Conservation (phyloP, 2,329 filamentous ascomycete genomes). For the Penicillium digitatum region DNA sequence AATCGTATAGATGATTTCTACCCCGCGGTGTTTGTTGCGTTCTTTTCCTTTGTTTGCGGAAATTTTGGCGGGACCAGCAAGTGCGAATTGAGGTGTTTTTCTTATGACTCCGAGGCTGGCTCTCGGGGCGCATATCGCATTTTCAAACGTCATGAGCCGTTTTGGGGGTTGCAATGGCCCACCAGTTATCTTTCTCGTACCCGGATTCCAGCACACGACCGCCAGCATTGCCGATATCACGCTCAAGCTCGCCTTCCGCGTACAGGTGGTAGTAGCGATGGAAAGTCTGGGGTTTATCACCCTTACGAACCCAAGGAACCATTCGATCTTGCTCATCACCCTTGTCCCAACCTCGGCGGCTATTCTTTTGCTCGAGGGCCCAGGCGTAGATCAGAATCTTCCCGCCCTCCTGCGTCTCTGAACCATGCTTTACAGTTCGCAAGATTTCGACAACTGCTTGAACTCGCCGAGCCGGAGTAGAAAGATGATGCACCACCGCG, state of each 20-base stretch:
- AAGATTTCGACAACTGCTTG: conserved; percentile 70
- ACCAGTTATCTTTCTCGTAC: conserved; percentile 99
- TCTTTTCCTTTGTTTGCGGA: conserved; percentile 12
- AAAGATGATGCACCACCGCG: conserved; percentile 90
- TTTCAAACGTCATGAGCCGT: conserved; percentile 15
- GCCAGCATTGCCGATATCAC: conserved; percentile 69
- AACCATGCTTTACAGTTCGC: conserved; percentile 52
- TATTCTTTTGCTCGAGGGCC: conserved; percentile 87
- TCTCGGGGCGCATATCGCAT: conserved; percentile 21
- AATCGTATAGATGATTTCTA: conserved; percentile 29
- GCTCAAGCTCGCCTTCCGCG: conserved; percentile 77
- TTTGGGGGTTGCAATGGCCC: conserved; percentile 62
- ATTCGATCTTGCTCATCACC: conserved; percentile 83
- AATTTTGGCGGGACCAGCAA: conserved; percentile 5
- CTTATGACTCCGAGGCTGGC: conserved; percentile 28
- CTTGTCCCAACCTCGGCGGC: conserved; percentile 83
- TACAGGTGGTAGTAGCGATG: conserved; percentile 96
- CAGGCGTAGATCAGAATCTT: conserved; percentile 83
- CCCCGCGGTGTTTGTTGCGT: conserved; percentile 14
- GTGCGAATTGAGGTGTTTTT: conserved; percentile 3
- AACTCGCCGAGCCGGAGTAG: conserved; percentile 67
- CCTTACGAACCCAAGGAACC: conserved; percentile 84
- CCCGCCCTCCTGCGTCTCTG: conserved; percentile 45
- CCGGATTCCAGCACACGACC: conserved; percentile 73
- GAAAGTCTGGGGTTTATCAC: conserved; percentile 54